Conservation (phyloP, 1,139 yeast species). For the Wickerhamiella pararugosa region DNA sequence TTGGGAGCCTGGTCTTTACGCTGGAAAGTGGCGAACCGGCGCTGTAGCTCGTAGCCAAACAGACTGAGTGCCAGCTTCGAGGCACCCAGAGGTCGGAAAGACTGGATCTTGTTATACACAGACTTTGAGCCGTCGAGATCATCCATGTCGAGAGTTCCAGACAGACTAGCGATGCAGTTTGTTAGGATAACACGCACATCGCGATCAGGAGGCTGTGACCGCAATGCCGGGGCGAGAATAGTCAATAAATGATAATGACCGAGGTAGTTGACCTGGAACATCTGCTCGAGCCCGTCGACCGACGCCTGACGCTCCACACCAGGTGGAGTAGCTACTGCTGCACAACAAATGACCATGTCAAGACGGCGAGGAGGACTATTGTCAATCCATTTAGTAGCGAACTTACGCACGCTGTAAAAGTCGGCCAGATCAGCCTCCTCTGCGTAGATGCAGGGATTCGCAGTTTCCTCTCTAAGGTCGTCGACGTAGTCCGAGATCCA, state of each 20-base stretch:
- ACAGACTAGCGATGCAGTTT: slow-evolving; percentile 59
- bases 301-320: slow-evolving; percentile 47
- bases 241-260: slow-evolving; percentile 71
- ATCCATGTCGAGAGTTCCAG: slow-evolving; percentile 47
- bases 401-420: slow-evolving; percentile 63
- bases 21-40: slow-evolving; percentile 39
- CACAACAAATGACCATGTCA: slow-evolving; percentile 80
- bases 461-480: slow-evolving; percentile 54
- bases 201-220: slow-evolving; percentile 85
- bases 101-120: slow-evolving; percentile 43
- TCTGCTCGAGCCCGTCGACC: slow-evolving; percentile 71
- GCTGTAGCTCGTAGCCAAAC: slow-evolving; percentile 64
- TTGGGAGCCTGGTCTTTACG: slow-evolving; percentile 51
- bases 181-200: slow-evolving; percentile 72
- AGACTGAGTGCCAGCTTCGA: slow-evolving; percentile 64
- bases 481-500: slow-evolving; percentile 74
- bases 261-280: slow-evolving; percentile 68
- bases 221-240: slow-evolving; percentile 61
- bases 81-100: slow-evolving; percentile 70
- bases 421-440: slow-evolving; percentile 75
- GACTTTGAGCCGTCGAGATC: slow-evolving; percentile 53
- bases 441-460: slow-evolving; percentile 66
- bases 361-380: slow-evolving; percentile 78
- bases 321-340: slow-evolving; percentile 66
- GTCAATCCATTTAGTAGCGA: slow-evolving; percentile 91